These are phyloP conservation scores for Fomitopsis betulina DNA, from an alignment of 1,284 basidiomycete species.

Conservation along the genomic window DNA sequence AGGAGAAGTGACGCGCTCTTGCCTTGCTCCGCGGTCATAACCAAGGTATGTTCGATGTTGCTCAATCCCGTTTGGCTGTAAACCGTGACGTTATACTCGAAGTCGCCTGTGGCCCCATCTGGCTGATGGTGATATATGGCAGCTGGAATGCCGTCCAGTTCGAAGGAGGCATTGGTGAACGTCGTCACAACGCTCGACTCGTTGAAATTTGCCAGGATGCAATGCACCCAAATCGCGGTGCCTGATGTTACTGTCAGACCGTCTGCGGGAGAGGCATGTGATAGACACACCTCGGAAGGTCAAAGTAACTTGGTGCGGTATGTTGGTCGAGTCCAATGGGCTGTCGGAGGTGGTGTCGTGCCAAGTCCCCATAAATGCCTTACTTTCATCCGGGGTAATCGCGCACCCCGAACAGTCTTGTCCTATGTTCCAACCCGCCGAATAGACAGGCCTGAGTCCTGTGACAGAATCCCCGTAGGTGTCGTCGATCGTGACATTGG, in stretches of 20 bases:
- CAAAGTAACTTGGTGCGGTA: neutral
- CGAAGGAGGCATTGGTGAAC: neutral
- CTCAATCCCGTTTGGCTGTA: neutral
- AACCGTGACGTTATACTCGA: neutral
- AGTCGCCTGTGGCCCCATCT: neutral
- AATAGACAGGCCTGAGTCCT: neutral
- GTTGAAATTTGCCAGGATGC: neutral
- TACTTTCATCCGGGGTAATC: neutral
- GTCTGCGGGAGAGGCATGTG: neutral
- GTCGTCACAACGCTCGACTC: neutral
- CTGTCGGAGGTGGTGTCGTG: neutral
- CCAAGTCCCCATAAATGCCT: neutral
- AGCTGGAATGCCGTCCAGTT: neutral
- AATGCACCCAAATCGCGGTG: conserved; percentile 3
- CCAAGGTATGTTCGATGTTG: neutral
- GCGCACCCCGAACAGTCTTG: neutral
- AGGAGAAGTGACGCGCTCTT: neutral
- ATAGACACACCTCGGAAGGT: neutral
- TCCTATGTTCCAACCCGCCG: neutral
- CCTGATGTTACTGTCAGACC: neutral
- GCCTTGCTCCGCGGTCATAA: neutral
- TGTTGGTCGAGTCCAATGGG: neutral
- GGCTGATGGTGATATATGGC: neutral
- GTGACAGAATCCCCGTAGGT: neutral
- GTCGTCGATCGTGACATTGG: neutral